Evolutionary conservation across 331 rosid species (phyloP), one percentile per base, ranked within the genome.

Genomic region (Quercus tomentella): DNA sequence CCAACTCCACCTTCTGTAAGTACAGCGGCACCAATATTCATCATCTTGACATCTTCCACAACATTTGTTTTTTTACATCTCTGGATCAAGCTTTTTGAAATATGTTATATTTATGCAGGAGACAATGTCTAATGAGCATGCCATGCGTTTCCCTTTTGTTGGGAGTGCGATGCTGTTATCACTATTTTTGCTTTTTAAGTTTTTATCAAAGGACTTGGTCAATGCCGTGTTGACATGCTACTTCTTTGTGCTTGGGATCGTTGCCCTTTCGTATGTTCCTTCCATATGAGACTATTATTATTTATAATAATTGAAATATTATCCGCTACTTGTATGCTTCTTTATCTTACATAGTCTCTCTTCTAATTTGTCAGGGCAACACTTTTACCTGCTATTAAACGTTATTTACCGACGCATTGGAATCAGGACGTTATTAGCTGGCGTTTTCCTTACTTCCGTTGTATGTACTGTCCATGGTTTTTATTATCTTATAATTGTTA

Each of bases 81-180:
- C 26, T 16, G 5, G 43, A 56, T 73, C 67, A 56, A 84, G 78
- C 43, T 66, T 78, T 41, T 58, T 74, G 56, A 80, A 26, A 28
- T 21, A 41, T 80, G 61, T 73, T n/a, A 72, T 67, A 67, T 75
- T 84, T 22, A 25, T 89, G 93, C 92, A 96, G 99, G 99, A 96
- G 87, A 96, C 99, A 8, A 96, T 96, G 99, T 96, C 99, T 6
- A 96, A 91, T 70, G 99, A 91, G 78, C 99, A 96, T 80, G 99
- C 99, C 75, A 93, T 96, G 98, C 97, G 99, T 43, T 96, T 96
- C 76, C 99, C 99, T 5, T 93, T 96, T 86, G 98, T 96, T 77
- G 99, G 99, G 83, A 96, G 99, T 90, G 99, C 99, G 25, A 93
- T 96, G 99, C 83, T 96, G 80, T 79, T 96, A 71, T 93, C 99